Base-by-base conservation (phyloP, 164 flowering plant genomes). In the Pachysandra terminalis region DNA sequence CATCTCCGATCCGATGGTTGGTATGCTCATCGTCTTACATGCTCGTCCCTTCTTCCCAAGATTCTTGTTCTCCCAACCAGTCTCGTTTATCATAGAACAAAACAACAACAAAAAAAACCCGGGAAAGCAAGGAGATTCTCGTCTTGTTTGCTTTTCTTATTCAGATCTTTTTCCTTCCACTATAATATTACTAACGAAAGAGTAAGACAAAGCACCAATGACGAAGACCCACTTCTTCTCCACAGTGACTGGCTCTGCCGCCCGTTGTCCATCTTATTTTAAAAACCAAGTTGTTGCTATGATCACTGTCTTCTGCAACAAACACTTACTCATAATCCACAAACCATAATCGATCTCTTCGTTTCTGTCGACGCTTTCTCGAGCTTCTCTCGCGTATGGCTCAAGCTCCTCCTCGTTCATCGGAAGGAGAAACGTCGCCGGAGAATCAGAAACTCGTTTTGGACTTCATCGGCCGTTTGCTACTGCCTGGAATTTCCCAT, bases 301-400 rank as follows among this genome's bases (percentile, higher is more conserved):
- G 21, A 22, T 12, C 45, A 27, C 63, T 16, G 41, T 59, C 41
- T 26, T 59, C 45, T 32, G 21, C 37, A 59, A 59, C 63, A 7
- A 59, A 19, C 19, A 59, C 14, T n/a, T n/a, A n/a, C n/a, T n/a
- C n/a, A n/a, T n/a, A n/a, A n/a, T n/a, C n/a, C n/a, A n/a, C n/a
- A n/a, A n/a, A n/a, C n/a, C n/a, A n/a, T 62, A 0, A 3, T 26
- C 65, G n/a, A n/a, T n/a, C n/a, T 37, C 51, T 62, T 17, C 51
- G 9, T 10, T 62, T 41, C 45, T 69, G 71, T 59, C 66, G 32
- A 27, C 64, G 10, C 56, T 60, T 27, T 22, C 57, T 49, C 64
- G 12, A 66, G 23, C 61, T 66, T 56, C 62, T 13, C 16, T 57
- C 5, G 54, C 52, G 5, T 19, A 52, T 35, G 10, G 22, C 9